Percentiles rank a stretch among this genome's conserved stretches.
Evolutionary conservation across 2,329 filamentous ascomycete species (phyloP).

Genomic region (Cladophialophora psammophila): DNA sequence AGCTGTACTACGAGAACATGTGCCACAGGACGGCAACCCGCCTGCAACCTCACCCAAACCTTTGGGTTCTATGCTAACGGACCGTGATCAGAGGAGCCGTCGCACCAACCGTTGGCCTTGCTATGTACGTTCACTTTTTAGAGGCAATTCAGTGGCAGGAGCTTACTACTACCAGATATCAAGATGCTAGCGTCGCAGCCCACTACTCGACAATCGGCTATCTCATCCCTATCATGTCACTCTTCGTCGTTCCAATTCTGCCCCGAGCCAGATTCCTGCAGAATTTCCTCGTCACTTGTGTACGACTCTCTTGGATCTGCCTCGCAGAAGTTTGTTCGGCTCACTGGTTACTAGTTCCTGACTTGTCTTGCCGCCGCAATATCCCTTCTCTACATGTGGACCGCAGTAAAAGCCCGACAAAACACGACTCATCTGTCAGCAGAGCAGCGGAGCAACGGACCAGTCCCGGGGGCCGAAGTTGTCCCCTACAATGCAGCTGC

Average conservation of each 20-base stretch:
- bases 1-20: background rate
- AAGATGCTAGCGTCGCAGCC: slow-evolving; percentile 63
- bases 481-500: slow-evolving; percentile 73
- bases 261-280: slow-evolving; percentile 77
- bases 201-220: slow-evolving; percentile 58
- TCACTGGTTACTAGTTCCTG: slow-evolving; percentile 42
- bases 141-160: background rate
- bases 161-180: slow-evolving; percentile 41
- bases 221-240: slow-evolving; percentile 69
- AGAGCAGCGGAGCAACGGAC: slow-evolving; percentile 28
- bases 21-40: background rate
- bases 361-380: slow-evolving; percentile 67
- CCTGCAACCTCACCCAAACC: background rate
- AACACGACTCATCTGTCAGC: slow-evolving; percentile 59
- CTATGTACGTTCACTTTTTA: slow-evolving; percentile 23
- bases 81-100: slow-evolving; percentile 24
- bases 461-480: slow-evolving; percentile 38
- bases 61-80: slow-evolving; percentile 18
- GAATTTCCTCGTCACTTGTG: slow-evolving; percentile 68
- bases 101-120: slow-evolving; percentile 31
- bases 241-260: slow-evolving; percentile 71
- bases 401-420: slow-evolving; percentile 68
- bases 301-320: slow-evolving; percentile 39
- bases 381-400: slow-evolving; percentile 70
- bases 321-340: background rate